Percentiles rank a stretch among this genome's conserved stretches.
phyloP scores from a whole-genome alignment of 108 stramenopile species.

The Aurantiochytrium sp. region DNA sequence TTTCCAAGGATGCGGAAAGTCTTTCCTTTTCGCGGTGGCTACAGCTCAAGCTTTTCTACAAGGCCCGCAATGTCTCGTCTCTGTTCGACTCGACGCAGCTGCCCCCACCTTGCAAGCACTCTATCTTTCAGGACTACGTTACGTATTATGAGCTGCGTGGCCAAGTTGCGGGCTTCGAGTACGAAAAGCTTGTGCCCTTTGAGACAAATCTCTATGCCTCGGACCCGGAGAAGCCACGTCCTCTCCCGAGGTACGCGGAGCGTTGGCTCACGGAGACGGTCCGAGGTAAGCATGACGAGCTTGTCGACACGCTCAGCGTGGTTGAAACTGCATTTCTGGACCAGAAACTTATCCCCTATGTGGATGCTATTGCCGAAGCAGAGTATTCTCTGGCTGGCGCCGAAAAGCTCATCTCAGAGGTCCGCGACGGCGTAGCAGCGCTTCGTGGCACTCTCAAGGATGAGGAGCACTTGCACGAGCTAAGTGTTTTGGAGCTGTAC shows the following conservation, averaged over 20 bases:
- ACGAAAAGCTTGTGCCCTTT: not conserved
- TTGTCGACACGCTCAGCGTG: not conserved
- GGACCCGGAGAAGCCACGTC: not conserved
- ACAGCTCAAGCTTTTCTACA: not conserved
- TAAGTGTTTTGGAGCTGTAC: not conserved
- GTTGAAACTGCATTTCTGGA: not conserved
- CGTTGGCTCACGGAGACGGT: not conserved
- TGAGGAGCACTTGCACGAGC: not conserved
- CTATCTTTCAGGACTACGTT: constrained; percentile 8
- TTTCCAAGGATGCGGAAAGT: not conserved
- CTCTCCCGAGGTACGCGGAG: not conserved
- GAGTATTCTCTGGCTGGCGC: not conserved
- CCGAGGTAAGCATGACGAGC: not conserved
- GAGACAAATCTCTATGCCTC: not conserved
- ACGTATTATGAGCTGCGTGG: not conserved
- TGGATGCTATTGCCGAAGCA: not conserved
- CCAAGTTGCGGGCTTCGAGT: constrained; percentile 2
- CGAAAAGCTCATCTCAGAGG: not conserved
- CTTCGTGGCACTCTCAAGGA: not conserved
- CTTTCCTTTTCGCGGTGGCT: not conserved
- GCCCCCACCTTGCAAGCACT: not conserved
- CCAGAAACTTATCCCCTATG: not conserved
- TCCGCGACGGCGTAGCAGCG: not conserved
- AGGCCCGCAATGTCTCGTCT: not conserved
- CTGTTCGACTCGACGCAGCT: not conserved